These are phyloP conservation scores for Usnea hakonensis DNA, from an alignment of 495 filamentous ascomycete species.

Conservation along the genomic window DNA sequence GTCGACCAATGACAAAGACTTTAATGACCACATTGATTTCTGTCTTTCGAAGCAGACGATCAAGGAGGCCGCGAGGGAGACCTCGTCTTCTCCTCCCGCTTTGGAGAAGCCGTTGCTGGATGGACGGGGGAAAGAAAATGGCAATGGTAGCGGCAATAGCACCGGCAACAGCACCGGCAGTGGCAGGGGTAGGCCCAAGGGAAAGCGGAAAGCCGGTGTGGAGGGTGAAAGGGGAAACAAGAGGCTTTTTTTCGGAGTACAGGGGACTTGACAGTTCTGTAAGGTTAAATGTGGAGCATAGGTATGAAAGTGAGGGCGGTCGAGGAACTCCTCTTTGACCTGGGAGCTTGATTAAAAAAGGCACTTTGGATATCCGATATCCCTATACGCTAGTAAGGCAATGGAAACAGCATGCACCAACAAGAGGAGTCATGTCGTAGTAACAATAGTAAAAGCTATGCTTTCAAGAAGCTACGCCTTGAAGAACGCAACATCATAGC, in stretches of 20 bases:
- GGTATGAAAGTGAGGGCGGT: constrained; percentile 24
- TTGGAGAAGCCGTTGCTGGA: background rate
- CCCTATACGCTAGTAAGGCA: background rate
- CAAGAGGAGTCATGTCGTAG: background rate
- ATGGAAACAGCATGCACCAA: background rate
- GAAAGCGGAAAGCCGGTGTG: constrained; percentile 18
- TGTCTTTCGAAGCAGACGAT: constrained; percentile 85
- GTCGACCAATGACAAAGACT: constrained; percentile 61
- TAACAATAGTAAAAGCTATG: background rate
- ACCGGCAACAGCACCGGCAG: constrained; percentile 43
- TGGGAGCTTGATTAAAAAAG: background rate
- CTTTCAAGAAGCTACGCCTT: background rate
- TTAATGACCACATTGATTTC: constrained; percentile 92
- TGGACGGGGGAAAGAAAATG: constrained; percentile 9
- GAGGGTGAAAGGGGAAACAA: constrained; percentile 15
- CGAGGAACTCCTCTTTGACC: background rate
- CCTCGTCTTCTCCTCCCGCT: constrained; percentile 8
- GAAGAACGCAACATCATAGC: background rate
- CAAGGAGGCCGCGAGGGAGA: constrained; percentile 62
- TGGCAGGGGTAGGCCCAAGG: constrained; percentile 38
- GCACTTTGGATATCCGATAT: background rate
- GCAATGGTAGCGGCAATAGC: background rate
- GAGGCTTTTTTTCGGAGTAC: constrained; percentile 42
- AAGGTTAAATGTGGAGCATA: background rate
- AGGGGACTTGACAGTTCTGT: background rate